These are phyloP conservation scores for Magnusiomyces suaveolens DNA, from an alignment of 1,139 yeast genomes.

Conservation along the genomic window DNA sequence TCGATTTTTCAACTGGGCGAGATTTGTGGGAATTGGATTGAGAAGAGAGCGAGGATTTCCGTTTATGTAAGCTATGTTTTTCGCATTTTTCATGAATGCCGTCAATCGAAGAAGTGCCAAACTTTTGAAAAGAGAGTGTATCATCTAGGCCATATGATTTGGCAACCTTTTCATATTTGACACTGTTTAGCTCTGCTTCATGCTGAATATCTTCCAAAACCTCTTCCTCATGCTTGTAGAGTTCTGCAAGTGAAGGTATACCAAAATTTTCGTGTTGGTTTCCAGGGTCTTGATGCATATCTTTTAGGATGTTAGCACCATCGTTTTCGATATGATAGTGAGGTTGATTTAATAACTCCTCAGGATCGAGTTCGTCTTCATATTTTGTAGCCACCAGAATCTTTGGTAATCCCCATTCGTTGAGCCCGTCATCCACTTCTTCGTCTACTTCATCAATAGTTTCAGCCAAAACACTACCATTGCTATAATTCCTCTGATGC, in stretches of 20 bases:
- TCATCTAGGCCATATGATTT: background rate
- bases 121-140: too few relatives aligned
- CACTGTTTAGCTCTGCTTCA: background rate
- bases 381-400: constrained; percentile 16
- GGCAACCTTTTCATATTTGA: background rate
- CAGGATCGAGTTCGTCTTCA: constrained; percentile 14
- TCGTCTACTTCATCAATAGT: constrained; percentile 2
- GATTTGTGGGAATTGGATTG: background rate
- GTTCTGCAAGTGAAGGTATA: background rate
- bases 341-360: constrained; percentile 1
- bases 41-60: background rate
- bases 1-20: background rate
- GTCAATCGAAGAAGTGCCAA: background rate
- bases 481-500: background rate
- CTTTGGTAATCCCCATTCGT: constrained; percentile 25
- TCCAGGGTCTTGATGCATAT: background rate
- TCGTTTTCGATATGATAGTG: background rate
- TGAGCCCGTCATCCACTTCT: constrained; percentile 23
- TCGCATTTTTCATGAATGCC: background rate
- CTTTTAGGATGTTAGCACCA: background rate
- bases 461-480: background rate
- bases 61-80: background rate
- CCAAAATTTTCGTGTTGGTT: background rate
- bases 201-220: background rate
- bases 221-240: background rate